phyloP scores from a whole-genome alignment of 1,139 yeast genomes.

The Wickerhamiella infanticola region DNA sequence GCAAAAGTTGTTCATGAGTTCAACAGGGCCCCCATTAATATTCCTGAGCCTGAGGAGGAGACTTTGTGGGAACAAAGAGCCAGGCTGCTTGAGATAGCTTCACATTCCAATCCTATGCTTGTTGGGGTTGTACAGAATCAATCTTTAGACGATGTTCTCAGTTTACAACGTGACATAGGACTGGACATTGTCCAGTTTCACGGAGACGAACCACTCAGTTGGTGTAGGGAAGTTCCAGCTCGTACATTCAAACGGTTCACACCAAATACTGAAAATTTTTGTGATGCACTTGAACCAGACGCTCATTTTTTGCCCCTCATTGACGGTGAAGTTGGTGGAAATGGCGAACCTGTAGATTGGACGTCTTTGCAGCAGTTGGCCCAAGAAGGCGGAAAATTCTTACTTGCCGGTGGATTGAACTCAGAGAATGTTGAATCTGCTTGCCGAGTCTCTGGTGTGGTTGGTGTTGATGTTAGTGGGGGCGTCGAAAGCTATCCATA shows the following conservation, averaged over 20 bases:
- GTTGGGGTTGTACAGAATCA: slow-evolving; percentile 93
- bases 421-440: slow-evolving; percentile 57
- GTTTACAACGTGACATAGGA: slow-evolving; percentile 32
- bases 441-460: slow-evolving; percentile 32
- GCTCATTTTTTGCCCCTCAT: slow-evolving; percentile 45
- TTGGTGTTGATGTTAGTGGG: slow-evolving; percentile 89
- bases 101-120: slow-evolving; percentile 44
- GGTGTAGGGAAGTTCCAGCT: slow-evolving; percentile 30
- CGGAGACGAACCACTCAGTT: slow-evolving; percentile 64
- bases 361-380: slow-evolving; percentile 30
- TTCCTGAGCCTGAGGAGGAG: background rate
- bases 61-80: slow-evolving; percentile 13
- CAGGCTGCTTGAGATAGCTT: slow-evolving; percentile 10
- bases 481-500: slow-evolving; percentile 71
- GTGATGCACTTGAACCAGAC: slow-evolving; percentile 23
- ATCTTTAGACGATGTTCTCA: slow-evolving; percentile 41
- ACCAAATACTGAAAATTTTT: slow-evolving; percentile 37
- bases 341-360: slow-evolving; percentile 74
- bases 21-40: slow-evolving; percentile 4
- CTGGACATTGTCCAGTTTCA: slow-evolving; percentile 80
- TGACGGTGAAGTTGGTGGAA: slow-evolving; percentile 88
- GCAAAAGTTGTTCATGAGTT: slow-evolving; percentile 23
- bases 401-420: slow-evolving; percentile 81
- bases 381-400: slow-evolving; percentile 31
- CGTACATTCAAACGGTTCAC: slow-evolving; percentile 69